Evolutionary conservation across 352 stramenopile genomes (phyloP).

Genomic region (Sclerospora graminicola): DNA sequence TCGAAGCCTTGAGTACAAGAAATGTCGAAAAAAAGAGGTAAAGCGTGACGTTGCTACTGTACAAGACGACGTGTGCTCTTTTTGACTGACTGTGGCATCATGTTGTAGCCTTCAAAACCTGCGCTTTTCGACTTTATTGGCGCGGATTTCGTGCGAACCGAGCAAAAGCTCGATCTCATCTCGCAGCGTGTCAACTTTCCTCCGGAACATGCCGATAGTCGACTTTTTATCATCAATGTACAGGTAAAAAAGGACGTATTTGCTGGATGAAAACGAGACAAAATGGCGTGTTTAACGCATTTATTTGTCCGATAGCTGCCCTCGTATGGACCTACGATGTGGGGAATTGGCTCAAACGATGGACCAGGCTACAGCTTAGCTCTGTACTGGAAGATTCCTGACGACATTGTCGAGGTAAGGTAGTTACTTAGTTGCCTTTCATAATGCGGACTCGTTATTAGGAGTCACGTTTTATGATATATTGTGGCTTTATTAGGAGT

Average conservation of each 20-base stretch:
- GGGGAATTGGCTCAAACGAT: conserved; percentile 50
- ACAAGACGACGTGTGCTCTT: too few relatives aligned
- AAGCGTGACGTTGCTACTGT: too few relatives aligned
- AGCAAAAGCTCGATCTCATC: conserved; percentile 66
- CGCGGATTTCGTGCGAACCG: conserved; percentile 57
- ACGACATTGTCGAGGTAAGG: conserved; percentile 40
- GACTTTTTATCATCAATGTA: conserved; percentile 75
- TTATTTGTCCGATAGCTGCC: conserved; percentile 30
- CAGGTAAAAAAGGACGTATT: conserved; percentile 27
- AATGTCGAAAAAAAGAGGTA: conserved; percentile 69
- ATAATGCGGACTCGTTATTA: too few relatives aligned
- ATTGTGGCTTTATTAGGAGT: conserved; percentile 20
- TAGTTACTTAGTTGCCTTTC: background rate
- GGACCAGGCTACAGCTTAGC: conserved; percentile 65
- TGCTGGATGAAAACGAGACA: background rate
- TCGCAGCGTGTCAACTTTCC: conserved; percentile 61
- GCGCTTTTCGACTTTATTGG: conserved; percentile 76
- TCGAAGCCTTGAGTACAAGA: conserved; percentile 74
- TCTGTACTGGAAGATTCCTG: conserved; percentile 75
- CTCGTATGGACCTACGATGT: conserved; percentile 67
- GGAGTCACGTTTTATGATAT: background rate
- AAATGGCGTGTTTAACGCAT: too few relatives aligned
- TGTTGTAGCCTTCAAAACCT: conserved; percentile 29
- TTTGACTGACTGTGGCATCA: too few relatives aligned
- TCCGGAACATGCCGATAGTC: conserved; percentile 35